A percentile compares a stretch with the other conserved stretches of the same genome.
Evolutionary conservation across 768 basidiomycete species (phyloP).

Genomic region (Boletales sp.): DNA sequence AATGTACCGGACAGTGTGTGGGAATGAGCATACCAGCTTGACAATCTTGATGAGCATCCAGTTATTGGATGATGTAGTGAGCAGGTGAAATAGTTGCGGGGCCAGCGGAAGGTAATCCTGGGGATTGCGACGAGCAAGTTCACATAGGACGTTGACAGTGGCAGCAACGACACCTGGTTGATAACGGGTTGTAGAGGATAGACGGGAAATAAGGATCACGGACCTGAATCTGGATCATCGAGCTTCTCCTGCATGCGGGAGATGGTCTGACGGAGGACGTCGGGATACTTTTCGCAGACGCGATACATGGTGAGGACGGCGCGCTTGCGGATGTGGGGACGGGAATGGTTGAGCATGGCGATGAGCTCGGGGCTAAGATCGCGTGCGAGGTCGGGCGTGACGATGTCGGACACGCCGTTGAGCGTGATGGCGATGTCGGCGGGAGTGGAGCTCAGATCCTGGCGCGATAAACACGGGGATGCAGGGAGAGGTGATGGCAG

Average conservation of each 20-base stretch:
- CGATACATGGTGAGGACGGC: constrained; percentile 84
- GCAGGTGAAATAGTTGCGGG: constrained; percentile 87
- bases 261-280: constrained; percentile 63
- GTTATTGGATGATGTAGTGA: constrained; percentile 94
- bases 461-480: constrained; percentile 9
- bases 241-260: constrained; percentile 73
- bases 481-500: background rate
- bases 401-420: constrained; percentile 79
- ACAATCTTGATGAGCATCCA: constrained; percentile 99
- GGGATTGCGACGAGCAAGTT: constrained; percentile 79
- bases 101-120: constrained; percentile 81
- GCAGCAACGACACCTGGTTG: constrained; percentile 84
- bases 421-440: constrained; percentile 72
- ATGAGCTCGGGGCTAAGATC: constrained; percentile 86
- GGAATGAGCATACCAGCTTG: constrained; percentile 67
- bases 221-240: constrained; percentile 74
- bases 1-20: background rate
- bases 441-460: constrained; percentile 81
- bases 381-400: constrained; percentile 85
- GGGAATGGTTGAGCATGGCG: constrained; percentile 86
- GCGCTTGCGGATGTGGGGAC: constrained; percentile 84
- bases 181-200: background rate
- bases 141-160: constrained; percentile 91
- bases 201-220: background rate
- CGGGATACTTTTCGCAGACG: constrained; percentile 78